These are phyloP conservation scores for Leptographium flavum DNA, from an alignment of 2,329 filamentous ascomycete genomes.

Conservation along the genomic window DNA sequence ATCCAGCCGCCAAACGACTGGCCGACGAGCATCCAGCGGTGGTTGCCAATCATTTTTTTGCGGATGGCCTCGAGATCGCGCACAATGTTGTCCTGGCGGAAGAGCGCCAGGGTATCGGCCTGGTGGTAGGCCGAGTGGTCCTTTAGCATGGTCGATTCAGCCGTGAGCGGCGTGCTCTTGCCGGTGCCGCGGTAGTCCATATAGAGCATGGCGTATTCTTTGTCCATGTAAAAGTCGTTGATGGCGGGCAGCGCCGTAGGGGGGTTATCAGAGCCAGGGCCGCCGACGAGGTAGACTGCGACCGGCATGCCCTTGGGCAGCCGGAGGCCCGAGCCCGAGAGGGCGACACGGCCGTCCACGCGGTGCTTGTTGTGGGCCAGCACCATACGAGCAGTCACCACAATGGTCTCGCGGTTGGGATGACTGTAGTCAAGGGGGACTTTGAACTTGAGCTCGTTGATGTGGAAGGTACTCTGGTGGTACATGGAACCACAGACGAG, in stretches of 20 bases:
- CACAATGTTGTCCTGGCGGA: constrained; percentile 61
- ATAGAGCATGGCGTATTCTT: constrained; percentile 53
- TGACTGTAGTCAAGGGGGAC: constrained; percentile 8
- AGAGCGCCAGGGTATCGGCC: constrained; percentile 20
- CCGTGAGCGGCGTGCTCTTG: constrained; percentile 46
- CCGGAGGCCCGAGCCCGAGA: neutral
- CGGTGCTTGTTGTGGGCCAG: neutral
- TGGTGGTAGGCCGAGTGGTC: neutral
- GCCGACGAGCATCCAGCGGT: constrained; percentile 53
- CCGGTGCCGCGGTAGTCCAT: constrained; percentile 63
- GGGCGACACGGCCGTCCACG: neutral
- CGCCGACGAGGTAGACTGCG: constrained; percentile 50
- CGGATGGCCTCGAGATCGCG: constrained; percentile 59
- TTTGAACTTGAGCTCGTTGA: constrained; percentile 2
- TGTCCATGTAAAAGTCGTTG: constrained; percentile 44
- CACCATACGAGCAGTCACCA: neutral
- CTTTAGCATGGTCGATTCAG: constrained; percentile 30
- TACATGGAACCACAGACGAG: neutral
- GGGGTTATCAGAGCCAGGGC: constrained; percentile 43
- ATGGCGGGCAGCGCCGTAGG: constrained; percentile 18
- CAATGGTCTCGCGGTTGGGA: neutral
- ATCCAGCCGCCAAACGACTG: constrained; percentile 67
- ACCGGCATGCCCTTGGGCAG: constrained; percentile 4
- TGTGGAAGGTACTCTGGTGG: neutral
- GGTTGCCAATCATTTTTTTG: constrained; percentile 34